A percentile compares a stretch with the other conserved stretches of the same genome.
Evolutionary conservation across 129 eudicot genomes (phyloP).

Genomic region (Dittrichia graveolens): DNA sequence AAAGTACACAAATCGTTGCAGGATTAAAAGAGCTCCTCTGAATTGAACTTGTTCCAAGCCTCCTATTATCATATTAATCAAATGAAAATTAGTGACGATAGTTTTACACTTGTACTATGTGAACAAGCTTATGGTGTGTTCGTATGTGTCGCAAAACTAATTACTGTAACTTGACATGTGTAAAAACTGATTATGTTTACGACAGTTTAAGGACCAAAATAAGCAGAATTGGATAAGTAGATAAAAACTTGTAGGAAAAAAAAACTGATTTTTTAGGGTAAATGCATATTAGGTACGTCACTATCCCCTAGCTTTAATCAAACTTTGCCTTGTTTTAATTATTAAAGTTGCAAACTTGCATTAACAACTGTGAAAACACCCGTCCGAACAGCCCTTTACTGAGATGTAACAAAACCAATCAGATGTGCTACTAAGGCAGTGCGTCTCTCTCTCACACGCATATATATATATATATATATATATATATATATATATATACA

Average conservation of each 20-base stretch:
- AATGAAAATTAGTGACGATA: background rate
- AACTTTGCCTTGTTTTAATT: background rate
- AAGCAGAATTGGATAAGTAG: conserved; percentile 1
- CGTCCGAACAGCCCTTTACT: conserved; percentile 15
- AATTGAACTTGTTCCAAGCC: conserved; percentile 96
- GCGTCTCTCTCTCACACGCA: too few species aligned
- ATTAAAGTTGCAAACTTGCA: background rate
- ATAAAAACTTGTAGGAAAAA: background rate
- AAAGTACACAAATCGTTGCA: conserved; percentile 7
- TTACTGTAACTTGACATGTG: conserved; percentile 1
- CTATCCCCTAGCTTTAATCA: too few species aligned
- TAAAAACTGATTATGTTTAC: background rate
- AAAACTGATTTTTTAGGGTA: background rate
- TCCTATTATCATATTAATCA: conserved; percentile 52
- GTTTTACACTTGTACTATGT: background rate
- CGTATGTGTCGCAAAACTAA: background rate
- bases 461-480: too few species aligned
- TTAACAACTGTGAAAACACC: background rate
- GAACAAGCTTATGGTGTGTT: background rate
- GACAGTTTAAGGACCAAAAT: too few species aligned
- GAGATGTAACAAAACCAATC: background rate
- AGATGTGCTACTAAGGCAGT: background rate
- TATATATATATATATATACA: too few species aligned
- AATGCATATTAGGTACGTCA: too few species aligned
- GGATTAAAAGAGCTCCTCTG: conserved; percentile 89